phyloP scores from a whole-genome alignment of 352 stramenopile species.

The Paralagenidium karlingii region DNA sequence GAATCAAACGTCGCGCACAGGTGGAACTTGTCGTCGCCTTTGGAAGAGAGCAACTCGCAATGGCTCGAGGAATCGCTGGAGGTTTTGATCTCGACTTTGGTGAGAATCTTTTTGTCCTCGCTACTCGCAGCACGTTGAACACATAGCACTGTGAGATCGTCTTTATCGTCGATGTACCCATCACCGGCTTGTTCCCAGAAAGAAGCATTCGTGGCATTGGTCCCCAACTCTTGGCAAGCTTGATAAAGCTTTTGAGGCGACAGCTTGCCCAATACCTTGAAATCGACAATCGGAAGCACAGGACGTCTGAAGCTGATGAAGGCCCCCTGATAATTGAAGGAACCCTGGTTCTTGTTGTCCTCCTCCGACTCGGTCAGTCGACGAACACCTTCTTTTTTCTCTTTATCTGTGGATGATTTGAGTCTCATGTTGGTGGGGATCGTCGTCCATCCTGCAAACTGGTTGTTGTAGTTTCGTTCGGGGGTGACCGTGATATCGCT shows the following conservation, averaged over 20 bases:
- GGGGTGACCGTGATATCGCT: constrained; percentile 26
- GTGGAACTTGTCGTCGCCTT: too few relatives aligned
- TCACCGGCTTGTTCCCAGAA: constrained; percentile 12
- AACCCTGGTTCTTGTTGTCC: too few relatives aligned
- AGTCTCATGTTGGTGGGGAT: constrained; percentile 14
- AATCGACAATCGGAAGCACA: constrained; percentile 15
- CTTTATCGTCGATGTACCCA: not conserved
- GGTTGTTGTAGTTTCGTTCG: constrained; percentile 31
- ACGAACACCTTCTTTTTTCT: too few relatives aligned
- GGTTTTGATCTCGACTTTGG: too few relatives aligned
- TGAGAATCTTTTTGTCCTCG: too few relatives aligned
- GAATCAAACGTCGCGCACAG: too few relatives aligned
- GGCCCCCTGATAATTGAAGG: too few relatives aligned
- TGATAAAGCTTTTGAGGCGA: constrained; percentile 6
- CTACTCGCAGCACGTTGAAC: constrained; percentile 2
- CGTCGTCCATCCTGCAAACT: constrained; percentile 23
- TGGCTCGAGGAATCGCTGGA: too few relatives aligned
- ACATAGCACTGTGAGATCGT: constrained; percentile 15
- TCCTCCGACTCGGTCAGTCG: too few relatives aligned
- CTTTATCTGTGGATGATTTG: constrained; percentile 3
- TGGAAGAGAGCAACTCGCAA: too few relatives aligned
- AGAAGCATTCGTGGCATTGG: constrained; percentile 9
- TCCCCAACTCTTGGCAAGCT: constrained; percentile 9
- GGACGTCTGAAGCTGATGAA: constrained; percentile 21
- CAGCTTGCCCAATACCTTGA: constrained; percentile 1